Percentiles rank a stretch among this genome's conserved stretches.
phyloP scores from a whole-genome alignment of 225 moss, liverwort and hornwort species.

The Rhytidiadelphus loreus region DNA sequence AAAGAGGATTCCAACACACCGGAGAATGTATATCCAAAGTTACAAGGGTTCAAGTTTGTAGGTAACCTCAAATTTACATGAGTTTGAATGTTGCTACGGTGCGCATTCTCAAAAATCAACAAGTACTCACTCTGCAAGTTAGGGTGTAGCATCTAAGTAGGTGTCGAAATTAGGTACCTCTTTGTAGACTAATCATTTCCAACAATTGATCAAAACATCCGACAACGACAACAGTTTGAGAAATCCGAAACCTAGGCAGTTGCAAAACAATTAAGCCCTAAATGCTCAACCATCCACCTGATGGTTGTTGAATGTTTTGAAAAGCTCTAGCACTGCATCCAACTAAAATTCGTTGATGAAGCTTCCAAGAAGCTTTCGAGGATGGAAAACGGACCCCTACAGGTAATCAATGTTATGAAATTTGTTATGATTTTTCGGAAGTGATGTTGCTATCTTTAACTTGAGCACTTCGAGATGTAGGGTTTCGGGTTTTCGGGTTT shows the following conservation, averaged over 20 bases:
- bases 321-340: not conserved
- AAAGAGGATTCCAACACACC: not conserved
- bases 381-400: too few relatives aligned
- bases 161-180: too few relatives aligned
- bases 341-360: not conserved
- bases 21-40: not conserved
- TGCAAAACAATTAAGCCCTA: not conserved
- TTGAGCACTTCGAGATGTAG: not conserved
- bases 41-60: not conserved
- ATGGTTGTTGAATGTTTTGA: not conserved
- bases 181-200: too few relatives aligned
- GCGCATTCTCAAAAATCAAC: not conserved
- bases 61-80: not conserved
- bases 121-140: not conserved
- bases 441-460: not conserved
- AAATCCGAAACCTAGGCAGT: not conserved
- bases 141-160: too few relatives aligned
- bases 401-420: too few relatives aligned
- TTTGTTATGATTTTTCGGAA: too few relatives aligned
- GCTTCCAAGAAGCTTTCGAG: not conserved
- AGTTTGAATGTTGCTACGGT: not conserved
- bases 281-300: not conserved
- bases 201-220: too few relatives aligned
- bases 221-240: too few relatives aligned
- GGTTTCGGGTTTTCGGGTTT: not conserved